Evolutionary conservation across 352 stramenopile species (phyloP), one percentile per base, ranked within the genome.

Genomic region (Phytophthora hibernalis): DNA sequence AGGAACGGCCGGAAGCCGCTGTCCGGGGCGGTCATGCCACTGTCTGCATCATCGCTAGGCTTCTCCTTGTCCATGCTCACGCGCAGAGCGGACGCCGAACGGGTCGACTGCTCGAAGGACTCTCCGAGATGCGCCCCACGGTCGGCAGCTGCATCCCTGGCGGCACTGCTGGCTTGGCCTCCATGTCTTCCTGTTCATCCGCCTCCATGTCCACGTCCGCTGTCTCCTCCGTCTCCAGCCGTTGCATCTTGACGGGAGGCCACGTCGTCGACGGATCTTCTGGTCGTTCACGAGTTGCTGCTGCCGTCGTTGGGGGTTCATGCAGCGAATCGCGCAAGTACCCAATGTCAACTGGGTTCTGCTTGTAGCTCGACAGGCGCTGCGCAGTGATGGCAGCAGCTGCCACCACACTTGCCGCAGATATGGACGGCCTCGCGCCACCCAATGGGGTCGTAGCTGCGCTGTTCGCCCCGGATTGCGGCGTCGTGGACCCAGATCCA

Each of bases 321-420:
- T 65, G 59, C 15, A 87, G 54, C 37, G 82, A 89, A 22, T 90
- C 79, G 2, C 82, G 82, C 50, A 93, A 64, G 59, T 93, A 93
- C 18, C 66, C 76, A 8, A 93, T 70, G 55, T 93, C 85, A 18
- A 93, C 71, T 16, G 85, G 85, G 52, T 85, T 74, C 51, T 89
- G 78, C 58, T 89, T 87, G 70, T 80, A 89, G 21, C 72, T 83
- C 5, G 83, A 90, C 62, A 90, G 77, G 30, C 82, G 82, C 52
- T 88, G 69, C 22, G 70, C 61, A 21, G 70, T 79, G 57, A 77
- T 80, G 9, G 68, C 68, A 2, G 72, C 72, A 26, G 68, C 68
- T 30, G 68, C 72, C 47, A 76, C 68, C 5, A 80, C 58, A 52
- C 38, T 76, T 51, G 70, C 70, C 12, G 70, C 70, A 31, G 82